phyloP scores from a whole-genome alignment of 768 basidiomycete species.

The Inosperma sp. region DNA sequence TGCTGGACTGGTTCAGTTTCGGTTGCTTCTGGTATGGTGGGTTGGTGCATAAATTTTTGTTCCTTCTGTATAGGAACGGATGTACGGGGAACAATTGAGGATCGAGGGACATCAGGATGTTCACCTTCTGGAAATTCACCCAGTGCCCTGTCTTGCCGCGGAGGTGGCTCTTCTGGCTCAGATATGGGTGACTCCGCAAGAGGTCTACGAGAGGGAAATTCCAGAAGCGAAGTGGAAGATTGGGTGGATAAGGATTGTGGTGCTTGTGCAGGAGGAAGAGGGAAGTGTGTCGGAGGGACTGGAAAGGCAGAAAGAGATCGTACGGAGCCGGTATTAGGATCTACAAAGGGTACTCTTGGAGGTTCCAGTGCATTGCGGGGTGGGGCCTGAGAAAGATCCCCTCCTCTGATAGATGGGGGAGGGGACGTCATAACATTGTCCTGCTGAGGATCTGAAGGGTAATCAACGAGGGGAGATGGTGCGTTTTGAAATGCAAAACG shows the following conservation, averaged over 20 bases:
- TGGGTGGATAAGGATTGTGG: constrained; percentile 9
- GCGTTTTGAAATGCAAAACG: not conserved
- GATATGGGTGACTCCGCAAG: constrained; percentile 24
- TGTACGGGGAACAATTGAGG: no score
- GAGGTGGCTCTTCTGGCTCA: constrained; percentile 13
- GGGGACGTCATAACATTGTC: constrained; percentile 3
- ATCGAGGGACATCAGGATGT: constrained; percentile 3
- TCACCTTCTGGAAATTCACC: not conserved
- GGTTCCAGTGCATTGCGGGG: constrained; percentile 32
- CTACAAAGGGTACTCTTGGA: constrained; percentile 31
- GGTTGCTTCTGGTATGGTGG: constrained; percentile 1
- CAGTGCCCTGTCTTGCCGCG: not conserved
- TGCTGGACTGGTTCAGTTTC: not conserved
- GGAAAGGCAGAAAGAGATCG: constrained; percentile 72
- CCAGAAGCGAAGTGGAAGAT: constrained; percentile 17
- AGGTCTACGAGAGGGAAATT: constrained; percentile 17
- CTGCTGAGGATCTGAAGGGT: not conserved
- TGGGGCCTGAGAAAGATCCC: no score
- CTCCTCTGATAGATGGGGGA: not conserved
- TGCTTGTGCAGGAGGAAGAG: constrained; percentile 45
- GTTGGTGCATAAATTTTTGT: constrained; percentile 8
- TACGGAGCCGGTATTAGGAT: constrained; percentile 47
- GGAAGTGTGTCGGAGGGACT: constrained; percentile 66
- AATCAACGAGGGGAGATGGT: not conserved
- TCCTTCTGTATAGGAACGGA: no score